Conservation (phyloP, 2,329 filamentous ascomycete species). For the Paradendryphiella salina region DNA sequence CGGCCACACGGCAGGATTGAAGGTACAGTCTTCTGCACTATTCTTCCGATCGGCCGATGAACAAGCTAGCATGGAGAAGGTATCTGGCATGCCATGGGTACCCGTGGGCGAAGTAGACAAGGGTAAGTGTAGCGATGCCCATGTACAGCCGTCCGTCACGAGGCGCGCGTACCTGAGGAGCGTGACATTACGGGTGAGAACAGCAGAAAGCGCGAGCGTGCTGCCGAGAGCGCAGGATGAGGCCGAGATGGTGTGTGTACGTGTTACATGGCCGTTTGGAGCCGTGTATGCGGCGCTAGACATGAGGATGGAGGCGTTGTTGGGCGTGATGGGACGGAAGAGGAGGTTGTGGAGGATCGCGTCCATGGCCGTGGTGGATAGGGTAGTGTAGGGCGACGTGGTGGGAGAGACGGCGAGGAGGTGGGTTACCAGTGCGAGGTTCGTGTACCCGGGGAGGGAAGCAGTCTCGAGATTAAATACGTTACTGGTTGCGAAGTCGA, state of each 20-base stretch:
- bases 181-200: slow-evolving; percentile 56
- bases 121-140: slow-evolving; percentile 59
- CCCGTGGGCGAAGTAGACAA: slow-evolving; percentile 62
- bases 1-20: slow-evolving; percentile 21
- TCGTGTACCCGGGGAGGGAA: not conserved
- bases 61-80: slow-evolving; percentile 55
- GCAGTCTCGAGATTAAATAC: not conserved
- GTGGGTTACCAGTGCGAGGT: not conserved
- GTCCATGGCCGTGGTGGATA: slow-evolving; percentile 36
- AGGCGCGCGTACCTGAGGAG: slow-evolving; percentile 59
- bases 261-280: slow-evolving; percentile 53
- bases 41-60: slow-evolving; percentile 14
- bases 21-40: slow-evolving; percentile 1
- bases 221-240: slow-evolving; percentile 67
- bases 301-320: slow-evolving; percentile 50
- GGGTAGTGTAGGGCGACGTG: slow-evolving; percentile 10
- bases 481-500: slow-evolving; percentile 39
- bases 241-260: not conserved
- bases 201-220: slow-evolving; percentile 66
- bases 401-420: slow-evolving; percentile 13
- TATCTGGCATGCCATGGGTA: slow-evolving; percentile 14
- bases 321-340: slow-evolving; percentile 53
- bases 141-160: slow-evolving; percentile 64
- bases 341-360: slow-evolving; percentile 50
- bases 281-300: slow-evolving; percentile 27